Conservation (phyloP, 441 rosid genomes). For the Pelargonium fulgidum region DNA sequence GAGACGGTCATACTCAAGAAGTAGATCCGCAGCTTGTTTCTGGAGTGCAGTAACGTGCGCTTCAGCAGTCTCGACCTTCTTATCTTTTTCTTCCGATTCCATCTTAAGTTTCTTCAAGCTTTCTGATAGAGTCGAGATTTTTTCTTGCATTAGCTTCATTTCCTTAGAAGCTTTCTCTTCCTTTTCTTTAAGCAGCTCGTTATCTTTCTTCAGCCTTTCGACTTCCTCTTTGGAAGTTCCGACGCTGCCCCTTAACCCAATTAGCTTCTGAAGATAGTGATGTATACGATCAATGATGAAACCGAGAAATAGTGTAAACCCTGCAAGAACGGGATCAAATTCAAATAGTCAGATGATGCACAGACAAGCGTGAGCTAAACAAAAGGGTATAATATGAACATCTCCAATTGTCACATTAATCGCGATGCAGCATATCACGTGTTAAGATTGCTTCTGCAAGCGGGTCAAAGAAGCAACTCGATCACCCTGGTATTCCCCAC, state of each 20-base stretch:
- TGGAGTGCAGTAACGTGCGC: slow-evolving; percentile 71
- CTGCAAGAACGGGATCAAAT: slow-evolving; percentile 38
- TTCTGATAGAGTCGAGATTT: slow-evolving; percentile 40
- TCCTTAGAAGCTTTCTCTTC: slow-evolving; percentile 61
- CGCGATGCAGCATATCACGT: too few species aligned
- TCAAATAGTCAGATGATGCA: background rate
- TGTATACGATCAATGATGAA: slow-evolving; percentile 83
- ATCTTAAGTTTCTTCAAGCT: slow-evolving; percentile 50
- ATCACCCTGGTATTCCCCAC: too few species aligned
- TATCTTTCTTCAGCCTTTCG: slow-evolving; percentile 59
- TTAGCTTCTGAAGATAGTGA: slow-evolving; percentile 69
- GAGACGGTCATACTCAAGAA: slow-evolving; percentile 79
- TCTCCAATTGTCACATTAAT: too few species aligned
- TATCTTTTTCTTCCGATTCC: slow-evolving; percentile 61
- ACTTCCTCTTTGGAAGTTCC: slow-evolving; percentile 72
- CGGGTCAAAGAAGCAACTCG: too few species aligned
- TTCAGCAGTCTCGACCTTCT: slow-evolving; percentile 71
- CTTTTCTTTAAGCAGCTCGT: slow-evolving; percentile 48
- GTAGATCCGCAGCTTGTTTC: slow-evolving; percentile 78
- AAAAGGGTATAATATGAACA: background rate
- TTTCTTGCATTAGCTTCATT: slow-evolving; percentile 47
- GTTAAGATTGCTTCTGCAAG: too few species aligned
- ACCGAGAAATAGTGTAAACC: slow-evolving; percentile 81
- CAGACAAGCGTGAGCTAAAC: background rate
- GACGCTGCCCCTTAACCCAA: slow-evolving; percentile 43